These are phyloP conservation scores for Nannochloropsis oceanica DNA, from an alignment of 108 stramenopile genomes.

Conservation along the genomic window DNA sequence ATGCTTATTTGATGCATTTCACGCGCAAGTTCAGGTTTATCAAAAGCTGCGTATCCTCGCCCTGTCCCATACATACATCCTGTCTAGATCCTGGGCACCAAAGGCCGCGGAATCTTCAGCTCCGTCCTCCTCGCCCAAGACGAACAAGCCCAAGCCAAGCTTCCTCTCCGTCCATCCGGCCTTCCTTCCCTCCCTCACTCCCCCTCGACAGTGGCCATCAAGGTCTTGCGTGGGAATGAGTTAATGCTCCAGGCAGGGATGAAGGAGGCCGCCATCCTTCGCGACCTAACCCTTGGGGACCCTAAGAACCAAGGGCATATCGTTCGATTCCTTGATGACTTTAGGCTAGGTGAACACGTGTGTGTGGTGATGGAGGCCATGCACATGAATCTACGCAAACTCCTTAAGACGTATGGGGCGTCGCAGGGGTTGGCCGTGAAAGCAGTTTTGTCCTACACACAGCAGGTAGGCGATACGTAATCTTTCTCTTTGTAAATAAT, in stretches of 20 bases:
- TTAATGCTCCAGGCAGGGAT: background rate
- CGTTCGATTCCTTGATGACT: background rate
- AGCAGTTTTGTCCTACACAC: slow-evolving; percentile 66
- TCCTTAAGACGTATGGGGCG: slow-evolving; percentile 64
- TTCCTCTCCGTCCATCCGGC: too few relatives aligned
- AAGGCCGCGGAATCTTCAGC: background rate
- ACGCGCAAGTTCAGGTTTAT: too few relatives aligned
- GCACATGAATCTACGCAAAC: slow-evolving; percentile 58
- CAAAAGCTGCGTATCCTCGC: too few relatives aligned
- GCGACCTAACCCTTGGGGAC: background rate
- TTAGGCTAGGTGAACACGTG: slow-evolving; percentile 35
- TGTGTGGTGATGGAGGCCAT: slow-evolving; percentile 52
- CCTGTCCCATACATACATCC: background rate
- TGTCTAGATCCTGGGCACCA: background rate
- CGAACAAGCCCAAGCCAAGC: background rate
- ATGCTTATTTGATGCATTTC: too few relatives aligned
- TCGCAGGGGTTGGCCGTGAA: slow-evolving; percentile 63
- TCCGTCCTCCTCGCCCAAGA: background rate
- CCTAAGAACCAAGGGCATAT: background rate
- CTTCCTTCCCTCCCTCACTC: background rate
- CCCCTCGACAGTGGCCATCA: background rate
- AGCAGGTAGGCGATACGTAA: slow-evolving; percentile 48
- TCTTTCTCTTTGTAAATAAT: too few relatives aligned
- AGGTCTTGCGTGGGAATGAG: background rate
- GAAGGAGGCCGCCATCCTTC: background rate